Conservation (phyloP, 306 rosid species). For the Acacia confusa region DNA sequence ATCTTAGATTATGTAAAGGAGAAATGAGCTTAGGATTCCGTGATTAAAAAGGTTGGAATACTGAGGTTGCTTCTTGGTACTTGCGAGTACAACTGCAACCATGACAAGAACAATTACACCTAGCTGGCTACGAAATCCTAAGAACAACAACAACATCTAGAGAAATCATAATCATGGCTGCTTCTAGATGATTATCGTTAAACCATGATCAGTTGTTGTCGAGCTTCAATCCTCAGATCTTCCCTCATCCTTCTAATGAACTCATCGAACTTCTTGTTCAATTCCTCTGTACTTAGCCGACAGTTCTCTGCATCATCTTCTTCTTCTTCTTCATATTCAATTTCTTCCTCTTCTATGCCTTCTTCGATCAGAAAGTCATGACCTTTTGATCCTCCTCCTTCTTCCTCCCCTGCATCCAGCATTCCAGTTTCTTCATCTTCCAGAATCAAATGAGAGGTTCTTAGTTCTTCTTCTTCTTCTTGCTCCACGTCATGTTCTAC, state of each 20-base stretch:
- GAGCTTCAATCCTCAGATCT: constrained; percentile 69
- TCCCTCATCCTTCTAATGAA: constrained; percentile 78
- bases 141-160: constrained; percentile 6
- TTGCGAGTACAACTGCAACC: neutral
- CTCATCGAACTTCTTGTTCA: constrained; percentile 78
- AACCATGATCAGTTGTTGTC: constrained; percentile 56
- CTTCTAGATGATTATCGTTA: constrained; percentile 8
- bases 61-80: neutral
- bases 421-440: constrained; percentile 34
- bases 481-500: constrained; percentile 1
- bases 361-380: constrained; percentile 35
- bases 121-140: neutral
- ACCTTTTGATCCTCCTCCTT: constrained; percentile 8
- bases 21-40: neutral
- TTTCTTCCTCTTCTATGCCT: constrained; percentile 30
- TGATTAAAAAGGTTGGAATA: constrained; percentile 3
- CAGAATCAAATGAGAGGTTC: neutral
- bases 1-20: neutral
- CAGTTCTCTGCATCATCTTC: constrained; percentile 32
- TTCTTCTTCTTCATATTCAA: constrained; percentile 38
- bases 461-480: constrained; percentile 29
- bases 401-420: constrained; percentile 14
- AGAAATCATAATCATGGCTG: neutral
- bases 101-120: neutral
- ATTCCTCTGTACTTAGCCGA: constrained; percentile 66